Conservation (phyloP, 163 green algal species). For the Botryococcus braunii region DNA sequence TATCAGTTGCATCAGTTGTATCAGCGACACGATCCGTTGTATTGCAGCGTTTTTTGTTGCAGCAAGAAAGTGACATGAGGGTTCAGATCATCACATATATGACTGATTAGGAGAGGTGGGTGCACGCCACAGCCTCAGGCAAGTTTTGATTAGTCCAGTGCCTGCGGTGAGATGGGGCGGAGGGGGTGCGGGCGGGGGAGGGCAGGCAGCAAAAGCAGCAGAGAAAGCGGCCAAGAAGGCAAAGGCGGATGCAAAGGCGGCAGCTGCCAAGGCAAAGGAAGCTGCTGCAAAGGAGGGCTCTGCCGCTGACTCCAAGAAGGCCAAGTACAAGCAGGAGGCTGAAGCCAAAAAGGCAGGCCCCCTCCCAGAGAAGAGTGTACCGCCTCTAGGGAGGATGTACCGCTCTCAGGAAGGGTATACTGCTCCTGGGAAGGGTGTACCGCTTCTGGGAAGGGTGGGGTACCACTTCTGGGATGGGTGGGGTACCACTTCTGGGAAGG, state of each 20-base stretch:
- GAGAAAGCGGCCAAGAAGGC: constrained; percentile 22
- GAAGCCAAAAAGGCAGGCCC: constrained; percentile 72
- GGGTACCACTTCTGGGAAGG: not conserved
- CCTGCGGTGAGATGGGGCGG: too few relatives aligned
- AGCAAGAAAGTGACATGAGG: too few relatives aligned
- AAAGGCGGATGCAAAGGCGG: constrained; percentile 54
- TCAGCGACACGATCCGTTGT: too few relatives aligned
- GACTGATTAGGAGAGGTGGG: too few relatives aligned
- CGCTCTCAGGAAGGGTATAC: not conserved
- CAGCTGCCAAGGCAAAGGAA: constrained; percentile 29
- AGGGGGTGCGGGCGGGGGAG: too few relatives aligned
- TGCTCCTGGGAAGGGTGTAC: constrained; percentile 3
- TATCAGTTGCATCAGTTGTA: too few relatives aligned
- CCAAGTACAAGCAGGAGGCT: constrained; percentile 66
- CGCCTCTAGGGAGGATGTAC: not conserved
- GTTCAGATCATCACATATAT: too few relatives aligned
- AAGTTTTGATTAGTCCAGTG: too few relatives aligned
- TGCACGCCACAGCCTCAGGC: too few relatives aligned
- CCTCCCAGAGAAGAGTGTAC: not conserved
- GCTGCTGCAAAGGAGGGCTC: constrained; percentile 10
- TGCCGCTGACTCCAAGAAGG: constrained; percentile 32
- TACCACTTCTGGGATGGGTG: not conserved
- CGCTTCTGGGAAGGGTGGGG: not conserved
- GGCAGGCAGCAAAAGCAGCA: constrained; percentile 18
- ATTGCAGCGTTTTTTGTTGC: too few relatives aligned